Percentiles rank a stretch among this genome's conserved stretches.
phyloP scores from a whole-genome alignment of 208 protist species.

The Acanthamoeba culbertsoni region DNA sequence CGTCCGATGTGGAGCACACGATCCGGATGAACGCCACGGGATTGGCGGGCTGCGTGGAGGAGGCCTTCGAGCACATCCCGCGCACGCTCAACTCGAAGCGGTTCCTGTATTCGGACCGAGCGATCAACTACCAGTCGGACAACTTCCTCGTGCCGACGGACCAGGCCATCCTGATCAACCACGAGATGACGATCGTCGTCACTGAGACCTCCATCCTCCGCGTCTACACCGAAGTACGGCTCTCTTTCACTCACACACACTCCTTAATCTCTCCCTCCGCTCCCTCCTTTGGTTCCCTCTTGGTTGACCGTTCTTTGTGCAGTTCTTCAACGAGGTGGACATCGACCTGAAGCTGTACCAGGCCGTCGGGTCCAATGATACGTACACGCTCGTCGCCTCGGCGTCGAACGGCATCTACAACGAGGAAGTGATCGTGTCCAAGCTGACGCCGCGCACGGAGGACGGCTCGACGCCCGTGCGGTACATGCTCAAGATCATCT shows the following conservation, averaged over 20 bases:
- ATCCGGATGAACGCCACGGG: background rate
- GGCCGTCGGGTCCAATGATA: background rate
- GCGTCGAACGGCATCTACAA: constrained; percentile 50
- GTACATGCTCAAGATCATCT: constrained; percentile 40
- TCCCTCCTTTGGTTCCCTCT: background rate
- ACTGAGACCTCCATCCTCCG: constrained; percentile 16
- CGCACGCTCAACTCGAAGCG: constrained; percentile 37
- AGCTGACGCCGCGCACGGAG: background rate
- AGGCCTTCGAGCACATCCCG: constrained; percentile 24
- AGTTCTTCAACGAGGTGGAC: constrained; percentile 23
- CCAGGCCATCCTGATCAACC: background rate
- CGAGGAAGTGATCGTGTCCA: constrained; percentile 56
- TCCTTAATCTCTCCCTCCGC: background rate
- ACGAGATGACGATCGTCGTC: background rate
- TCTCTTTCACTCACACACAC: background rate
- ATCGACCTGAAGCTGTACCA: constrained; percentile 50
- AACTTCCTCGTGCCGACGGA: constrained; percentile 39
- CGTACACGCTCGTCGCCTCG: background rate
- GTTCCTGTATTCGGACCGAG: constrained; percentile 13
- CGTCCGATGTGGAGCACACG: background rate
- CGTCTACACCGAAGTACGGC: constrained; percentile 24
- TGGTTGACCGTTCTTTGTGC: no score
- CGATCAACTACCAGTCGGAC: constrained; percentile 56
- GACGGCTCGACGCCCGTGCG: background rate
- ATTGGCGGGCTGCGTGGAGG: background rate